Base-by-base conservation (phyloP, 306 rosid genomes). In the Sphenostylis stenocarpa region DNA sequence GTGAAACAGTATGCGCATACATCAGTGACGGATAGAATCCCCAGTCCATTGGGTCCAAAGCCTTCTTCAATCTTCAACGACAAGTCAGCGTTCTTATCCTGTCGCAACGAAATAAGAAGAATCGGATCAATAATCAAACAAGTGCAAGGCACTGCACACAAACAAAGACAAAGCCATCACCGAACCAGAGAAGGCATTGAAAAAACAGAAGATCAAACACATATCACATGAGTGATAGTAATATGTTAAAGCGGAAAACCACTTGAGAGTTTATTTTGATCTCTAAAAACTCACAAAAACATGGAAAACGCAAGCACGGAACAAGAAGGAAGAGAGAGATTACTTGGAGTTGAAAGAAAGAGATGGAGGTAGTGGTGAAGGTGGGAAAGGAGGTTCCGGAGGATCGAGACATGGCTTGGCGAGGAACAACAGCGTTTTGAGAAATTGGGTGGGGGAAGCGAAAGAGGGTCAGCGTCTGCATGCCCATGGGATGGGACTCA, bases 31-130 rank as follows among this genome's bases (percentile, higher is more conserved):
- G 93, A 91, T 44, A 94, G 70, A 82, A 94, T 90, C 68, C 97
- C 97, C 1, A 94, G 81, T 0, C 95, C 96, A 16, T 77, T 85
- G 38, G 91, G 91, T 64, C 98, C 98, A 57, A 92, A 91, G 0
- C 96, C 97, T 87, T 90, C 85, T 67, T 90, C 97, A 44, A 94
- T 90, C 86, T 90, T 89, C 84, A 21, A 75, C 6, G 93, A 90
- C 86, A 94, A 86, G 83, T 94, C 95, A 24, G 71, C 47, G 45
- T 78, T 82, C 82, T 81, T 88, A 47, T 92, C 91, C 98, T 94
- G 91, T 38, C 9, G 61, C 28, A 81, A 75, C 3, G 52, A 82
- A 83, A 81, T 47, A 17, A 34, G 51, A 65, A 31, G 26, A 78
- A 31, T 0, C 1, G 43, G 20, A 72, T 72, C 73, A 65, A 48